Percentiles rank a stretch among this genome's conserved stretches.
These are phyloP conservation scores for Chlorella sp. DNA, from an alignment of 139 green algal genomes.

Conservation along the genomic window DNA sequence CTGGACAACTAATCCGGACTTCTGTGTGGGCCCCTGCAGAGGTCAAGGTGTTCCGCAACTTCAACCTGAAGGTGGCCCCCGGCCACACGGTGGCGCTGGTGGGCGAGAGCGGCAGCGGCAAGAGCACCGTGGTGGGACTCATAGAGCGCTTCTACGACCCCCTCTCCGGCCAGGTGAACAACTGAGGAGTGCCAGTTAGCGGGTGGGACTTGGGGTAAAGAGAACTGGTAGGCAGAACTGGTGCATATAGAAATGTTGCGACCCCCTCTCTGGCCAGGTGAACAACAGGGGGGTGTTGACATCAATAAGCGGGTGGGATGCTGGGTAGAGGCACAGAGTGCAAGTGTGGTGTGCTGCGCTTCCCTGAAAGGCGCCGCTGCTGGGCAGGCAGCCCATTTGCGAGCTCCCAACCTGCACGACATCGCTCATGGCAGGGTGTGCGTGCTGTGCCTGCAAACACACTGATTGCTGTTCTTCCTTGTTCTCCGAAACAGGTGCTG, in stretches of 20 bases:
- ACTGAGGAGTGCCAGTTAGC: neutral
- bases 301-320: neutral
- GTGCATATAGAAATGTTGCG: conserved; percentile 91
- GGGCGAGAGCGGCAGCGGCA: conserved; percentile 91
- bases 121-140: conserved; percentile 90
- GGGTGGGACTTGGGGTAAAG: too few relatives aligned
- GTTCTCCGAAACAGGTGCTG: neutral
- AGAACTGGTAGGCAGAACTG: too few relatives aligned
- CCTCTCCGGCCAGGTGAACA: conserved; percentile 36
- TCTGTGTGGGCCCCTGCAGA: conserved; percentile 2
- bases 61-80: conserved; percentile 64
- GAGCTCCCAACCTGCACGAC: too few relatives aligned
- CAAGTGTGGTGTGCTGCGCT: too few relatives aligned
- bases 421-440: too few relatives aligned
- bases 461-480: neutral
- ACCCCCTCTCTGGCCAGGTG: conserved; percentile 52
- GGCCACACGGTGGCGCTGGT: conserved; percentile 89
- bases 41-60: conserved; percentile 68
- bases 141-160: conserved; percentile 92
- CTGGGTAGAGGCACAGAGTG: too few relatives aligned
- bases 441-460: too few relatives aligned
- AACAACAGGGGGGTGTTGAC: neutral
- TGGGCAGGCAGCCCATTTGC: too few relatives aligned
- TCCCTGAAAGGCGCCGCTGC: too few relatives aligned
- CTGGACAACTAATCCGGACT: too few relatives aligned